A percentile compares a stretch with the other conserved stretches of the same genome.
Conservation (phyloP, 305 asterid genomes). For the Fraxinus floribunda region DNA sequence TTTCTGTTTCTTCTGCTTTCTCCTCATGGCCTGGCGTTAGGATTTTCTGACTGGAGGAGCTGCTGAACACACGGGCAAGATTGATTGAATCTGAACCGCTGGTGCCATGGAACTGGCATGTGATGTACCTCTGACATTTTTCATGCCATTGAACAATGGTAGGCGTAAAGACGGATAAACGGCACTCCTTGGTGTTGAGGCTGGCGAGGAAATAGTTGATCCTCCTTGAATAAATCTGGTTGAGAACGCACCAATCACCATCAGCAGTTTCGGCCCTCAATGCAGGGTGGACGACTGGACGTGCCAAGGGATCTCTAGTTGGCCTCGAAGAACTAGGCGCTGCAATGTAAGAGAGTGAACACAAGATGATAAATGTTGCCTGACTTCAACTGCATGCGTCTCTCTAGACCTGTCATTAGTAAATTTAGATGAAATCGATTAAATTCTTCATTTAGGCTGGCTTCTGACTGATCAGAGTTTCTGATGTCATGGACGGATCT, state of each 20-base stretch:
- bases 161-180: neutral
- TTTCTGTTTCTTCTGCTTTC: neutral
- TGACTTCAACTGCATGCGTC: neutral
- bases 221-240: neutral
- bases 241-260: neutral
- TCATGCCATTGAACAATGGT: neutral
- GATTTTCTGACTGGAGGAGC: constrained; percentile 32
- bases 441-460: neutral
- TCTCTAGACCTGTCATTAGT: neutral
- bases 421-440: neutral
- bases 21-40: neutral
- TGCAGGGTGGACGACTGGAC: neutral
- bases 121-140: neutral
- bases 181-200: constrained; percentile 9
- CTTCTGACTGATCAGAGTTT: neutral
- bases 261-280: neutral
- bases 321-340: neutral
- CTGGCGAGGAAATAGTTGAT: neutral
- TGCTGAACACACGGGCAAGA: constrained; percentile 48
- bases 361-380: neutral
- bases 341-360: neutral
- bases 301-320: neutral
- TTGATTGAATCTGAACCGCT: constrained; percentile 58
- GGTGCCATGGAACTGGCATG: constrained; percentile 37
- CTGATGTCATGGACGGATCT: neutral